A percentile compares a stretch with the other conserved stretches of the same genome.
phyloP scores from a whole-genome alignment of 805 yeast genomes.

The Saccharomycopsis fermentans region DNA sequence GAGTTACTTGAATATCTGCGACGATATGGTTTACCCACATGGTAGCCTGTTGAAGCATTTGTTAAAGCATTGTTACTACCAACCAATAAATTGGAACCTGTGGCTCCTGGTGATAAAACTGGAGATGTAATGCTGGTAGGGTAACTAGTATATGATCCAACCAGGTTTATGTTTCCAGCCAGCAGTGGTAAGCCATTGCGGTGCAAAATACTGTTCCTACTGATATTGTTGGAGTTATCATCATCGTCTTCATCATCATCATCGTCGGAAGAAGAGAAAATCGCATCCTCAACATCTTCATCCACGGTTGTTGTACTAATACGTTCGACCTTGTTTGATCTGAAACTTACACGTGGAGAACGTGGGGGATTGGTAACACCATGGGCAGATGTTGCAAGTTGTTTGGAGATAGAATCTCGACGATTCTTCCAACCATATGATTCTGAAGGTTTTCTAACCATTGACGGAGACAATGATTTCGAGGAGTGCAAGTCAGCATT shows the following conservation, averaged over 20 bases:
- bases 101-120: background rate
- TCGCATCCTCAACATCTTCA: constrained; percentile 33
- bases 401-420: constrained; percentile 12
- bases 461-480: constrained; percentile 5
- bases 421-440: constrained; percentile 18
- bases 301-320: constrained; percentile 5
- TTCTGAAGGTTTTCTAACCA: constrained; percentile 14
- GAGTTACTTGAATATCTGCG: background rate
- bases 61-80: background rate
- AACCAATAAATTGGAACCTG: background rate
- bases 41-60: background rate
- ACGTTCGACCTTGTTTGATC: background rate
- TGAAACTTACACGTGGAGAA: constrained; percentile 14
- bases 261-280: constrained; percentile 26
- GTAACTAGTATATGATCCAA: background rate
- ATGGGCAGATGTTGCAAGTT: background rate
- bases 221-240: background rate
- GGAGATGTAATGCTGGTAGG: background rate
- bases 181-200: background rate
- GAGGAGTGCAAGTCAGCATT: background rate
- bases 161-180: background rate
- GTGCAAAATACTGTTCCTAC: background rate
- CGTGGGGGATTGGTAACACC: constrained; percentile 7
- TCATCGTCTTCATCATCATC: constrained; percentile 28
- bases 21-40: constrained; percentile 1